Evolutionary conservation across 768 basidiomycete species (phyloP), one percentile per base, ranked within the genome.

Genomic region (Collybiopsis confluens): DNA sequence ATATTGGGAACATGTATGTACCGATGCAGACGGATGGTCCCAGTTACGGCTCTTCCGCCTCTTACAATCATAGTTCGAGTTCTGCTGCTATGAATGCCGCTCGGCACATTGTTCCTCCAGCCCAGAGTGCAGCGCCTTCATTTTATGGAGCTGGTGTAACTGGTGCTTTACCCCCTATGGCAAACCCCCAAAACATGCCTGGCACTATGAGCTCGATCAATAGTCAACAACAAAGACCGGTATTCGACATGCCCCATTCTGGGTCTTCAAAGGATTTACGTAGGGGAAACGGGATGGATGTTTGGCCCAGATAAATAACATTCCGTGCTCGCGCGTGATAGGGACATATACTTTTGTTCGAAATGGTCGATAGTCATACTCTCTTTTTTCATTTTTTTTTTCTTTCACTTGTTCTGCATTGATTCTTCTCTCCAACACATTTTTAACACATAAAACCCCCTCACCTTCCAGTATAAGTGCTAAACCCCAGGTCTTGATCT

Each of bases 11-110:
- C 54, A 66, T 92, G 68, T 93, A 84, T 63, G 84, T 84, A 35
- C 90, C 91, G 1, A 79, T 93, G 77, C 91, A 92, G 65, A 86
- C 90, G 30, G 90, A 92, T 23, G 85, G 86, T 59, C 91, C 81
- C 66, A 33, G 47, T 23, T 33, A 59, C 15, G 45, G 38, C 13
- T 33, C 47, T 48, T 52, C 50, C n/a, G 26, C 38, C 50, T 26
- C 42, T 24, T 36, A 15, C 38, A 11, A 27, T 42, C 37, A 52
- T 33, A 30, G 50, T 27, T 48, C 38, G 38, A n/a, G 38, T 40
- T 45, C 50, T 41, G 40, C 50, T 26, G 21, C 36, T 15, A 40
- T 52, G 26, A 43, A 60, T 26, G 63, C 52, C 57, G 27, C 40
- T 35, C 72, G 79, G 56, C 80, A 79, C 55, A 73, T 79, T 20